Percentiles rank a stretch among this genome's conserved stretches.
phyloP scores from a whole-genome alignment of 2,329 filamentous ascomycete species.

The Fusarium verrucosum region DNA sequence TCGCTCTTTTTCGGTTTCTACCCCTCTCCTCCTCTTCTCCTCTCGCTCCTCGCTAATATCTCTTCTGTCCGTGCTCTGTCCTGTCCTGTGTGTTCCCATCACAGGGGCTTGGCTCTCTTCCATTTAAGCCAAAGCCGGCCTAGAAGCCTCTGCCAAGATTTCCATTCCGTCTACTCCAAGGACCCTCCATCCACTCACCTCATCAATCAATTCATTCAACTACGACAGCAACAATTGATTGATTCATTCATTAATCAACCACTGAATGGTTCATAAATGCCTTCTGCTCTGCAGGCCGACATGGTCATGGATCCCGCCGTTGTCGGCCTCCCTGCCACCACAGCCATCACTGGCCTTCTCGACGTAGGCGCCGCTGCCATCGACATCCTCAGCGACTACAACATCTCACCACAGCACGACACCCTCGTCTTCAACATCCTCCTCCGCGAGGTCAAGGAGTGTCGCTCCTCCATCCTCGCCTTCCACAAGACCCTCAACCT shows the following conservation, averaged over 20 bases:
- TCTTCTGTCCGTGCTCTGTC: not conserved
- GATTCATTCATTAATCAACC: conserved; percentile 2
- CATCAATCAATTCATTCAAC: not conserved
- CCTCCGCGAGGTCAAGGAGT: conserved; percentile 51
- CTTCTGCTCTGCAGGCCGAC: conserved; percentile 38
- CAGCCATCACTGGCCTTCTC: conserved; percentile 51
- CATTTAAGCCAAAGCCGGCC: conserved; percentile 17
- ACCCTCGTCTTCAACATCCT: conserved; percentile 46
- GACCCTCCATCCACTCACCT: not conserved
- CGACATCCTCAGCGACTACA: conserved; percentile 50
- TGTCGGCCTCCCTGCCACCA: conserved; percentile 48
- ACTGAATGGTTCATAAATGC: conserved; percentile 35
- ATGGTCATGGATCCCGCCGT: conserved; percentile 36
- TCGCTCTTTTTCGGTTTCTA: conserved; percentile 1
- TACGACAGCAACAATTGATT: too few relatives aligned
- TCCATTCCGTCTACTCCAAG: not conserved
- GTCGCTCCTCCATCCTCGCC: conserved; percentile 51
- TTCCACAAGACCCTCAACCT: conserved; percentile 50
- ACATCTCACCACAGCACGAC: conserved; percentile 43
- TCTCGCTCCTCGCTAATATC: not conserved
- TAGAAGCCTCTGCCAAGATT: conserved; percentile 31
- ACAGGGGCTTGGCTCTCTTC: not conserved
- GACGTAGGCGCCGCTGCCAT: conserved; percentile 49
- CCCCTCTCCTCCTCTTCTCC: too few relatives aligned
- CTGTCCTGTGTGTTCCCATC: not conserved